Percentiles rank a stretch among this genome's conserved stretches.
Evolutionary conservation across 768 basidiomycete species (phyloP).

Genomic region (Auriscalpium vulgare): DNA sequence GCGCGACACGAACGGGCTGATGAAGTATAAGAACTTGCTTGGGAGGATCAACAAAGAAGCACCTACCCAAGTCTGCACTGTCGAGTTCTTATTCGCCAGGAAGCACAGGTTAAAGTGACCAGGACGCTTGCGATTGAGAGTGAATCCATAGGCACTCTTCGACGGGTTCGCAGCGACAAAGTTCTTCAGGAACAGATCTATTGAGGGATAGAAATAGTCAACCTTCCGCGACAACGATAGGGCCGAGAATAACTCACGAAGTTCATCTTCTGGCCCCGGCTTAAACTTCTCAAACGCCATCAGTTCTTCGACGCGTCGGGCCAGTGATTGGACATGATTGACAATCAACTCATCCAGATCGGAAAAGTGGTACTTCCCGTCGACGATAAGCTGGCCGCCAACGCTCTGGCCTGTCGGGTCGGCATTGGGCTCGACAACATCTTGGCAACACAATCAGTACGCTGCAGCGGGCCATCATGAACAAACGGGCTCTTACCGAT

Average conservation of each 20-base stretch:
- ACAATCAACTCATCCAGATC: constrained; percentile 97
- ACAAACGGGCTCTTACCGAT: constrained; percentile 53
- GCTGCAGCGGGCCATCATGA: neutral
- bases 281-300: constrained; percentile 96
- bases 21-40: neutral
- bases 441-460: constrained; percentile 28
- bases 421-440: constrained; percentile 64
- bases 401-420: constrained; percentile 62
- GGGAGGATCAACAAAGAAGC: too few relatives aligned
- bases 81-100: constrained; percentile 83
- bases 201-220: neutral
- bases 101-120: constrained; percentile 94
- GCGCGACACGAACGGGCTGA: constrained; percentile 80
- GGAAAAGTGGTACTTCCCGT: constrained; percentile 72
- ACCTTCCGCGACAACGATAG: neutral
- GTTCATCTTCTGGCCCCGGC: constrained; percentile 76
- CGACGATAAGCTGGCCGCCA: constrained; percentile 62
- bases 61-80: constrained; percentile 87
- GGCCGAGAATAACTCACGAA: constrained; percentile 51
- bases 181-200: constrained; percentile 84
- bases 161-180: constrained; percentile 90
- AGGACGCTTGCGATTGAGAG: constrained; percentile 78
- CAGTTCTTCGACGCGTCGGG: constrained; percentile 86
- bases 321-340: constrained; percentile 92
- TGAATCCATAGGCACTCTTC: constrained; percentile 94